Evolutionary conservation across 73 alveolate species (phyloP), one percentile per base, ranked within the genome.

Genomic region (Paraurostyla sp.): DNA sequence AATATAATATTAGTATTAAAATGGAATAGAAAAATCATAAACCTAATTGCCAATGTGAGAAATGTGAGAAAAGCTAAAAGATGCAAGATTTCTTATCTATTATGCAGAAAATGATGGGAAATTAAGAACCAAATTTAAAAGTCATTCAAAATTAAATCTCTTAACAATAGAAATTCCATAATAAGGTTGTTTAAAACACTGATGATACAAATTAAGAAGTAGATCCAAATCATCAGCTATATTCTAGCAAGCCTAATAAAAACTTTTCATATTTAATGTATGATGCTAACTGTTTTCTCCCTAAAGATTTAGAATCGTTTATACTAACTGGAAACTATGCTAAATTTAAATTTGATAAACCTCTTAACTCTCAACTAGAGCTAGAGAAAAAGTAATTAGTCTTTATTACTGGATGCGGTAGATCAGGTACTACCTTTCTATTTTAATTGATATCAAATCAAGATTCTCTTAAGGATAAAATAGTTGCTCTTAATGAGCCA

Each of bases 351-450:
- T 45, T 13, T 18, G 57, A 45, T 45, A 45, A 45, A 45, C 57
- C 9, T 15, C 16, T 13, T 13, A 46, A 62, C 16, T 4, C 30
- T 62, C 20, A 62, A 62, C 9, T 9, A 23, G 46, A 29, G 9
- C 16, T 27, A 62, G 30, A 62, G 3, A 32, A 27, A 29, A 62
- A 27, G 30, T 50, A 33, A 9, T 15, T 4, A 69, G 32, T 9
- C 41, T 42, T 40, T 18, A 69, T 69, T 4, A 69, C 62, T 35
- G 85, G 85, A 11, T 69, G 85, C 27, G 85, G 85, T 9, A 69
- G 85, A 36, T 69, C 85, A 9, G 85, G 85, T 2, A 69, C 85
- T 33, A 33, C 85, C 7, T 33, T 69, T 3, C 29, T 69, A 6
- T 69, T 69, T 43, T 4, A 69, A 43, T 41, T 33, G 33, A 7